phyloP scores from a whole-genome alignment of 2,329 filamentous ascomycete species.

The Colletotrichum simmondsii region DNA sequence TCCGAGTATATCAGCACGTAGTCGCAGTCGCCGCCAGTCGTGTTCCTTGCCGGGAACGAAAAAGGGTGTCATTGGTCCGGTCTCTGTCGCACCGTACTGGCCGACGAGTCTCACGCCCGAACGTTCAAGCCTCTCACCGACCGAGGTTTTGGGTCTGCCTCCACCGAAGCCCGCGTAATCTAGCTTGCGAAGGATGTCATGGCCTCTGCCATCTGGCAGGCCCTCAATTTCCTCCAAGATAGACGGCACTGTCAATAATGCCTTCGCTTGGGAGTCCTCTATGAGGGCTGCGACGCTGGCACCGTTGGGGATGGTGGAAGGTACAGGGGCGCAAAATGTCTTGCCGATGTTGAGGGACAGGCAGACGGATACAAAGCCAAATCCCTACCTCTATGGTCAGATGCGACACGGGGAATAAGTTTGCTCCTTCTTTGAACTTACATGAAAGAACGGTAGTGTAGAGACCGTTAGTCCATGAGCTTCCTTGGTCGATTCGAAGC shows the following conservation, averaged over 20 bases:
- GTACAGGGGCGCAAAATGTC: constrained; percentile 37
- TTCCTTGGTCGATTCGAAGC: constrained; percentile 37
- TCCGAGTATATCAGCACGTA: constrained; percentile 42
- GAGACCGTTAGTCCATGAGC: constrained; percentile 42
- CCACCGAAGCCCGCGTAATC: constrained; percentile 47
- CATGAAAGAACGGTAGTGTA: constrained; percentile 48
- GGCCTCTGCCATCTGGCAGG: constrained; percentile 10
- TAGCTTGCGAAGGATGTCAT: constrained; percentile 27
- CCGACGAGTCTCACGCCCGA: constrained; percentile 44
- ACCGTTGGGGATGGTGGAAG: constrained; percentile 41
- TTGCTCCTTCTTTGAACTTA: no score
- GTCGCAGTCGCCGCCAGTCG: constrained; percentile 44
- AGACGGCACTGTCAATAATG: constrained; percentile 47
- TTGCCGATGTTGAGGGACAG: constrained; percentile 44
- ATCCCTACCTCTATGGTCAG: constrained; percentile 26
- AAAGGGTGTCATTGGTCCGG: constrained; percentile 45
- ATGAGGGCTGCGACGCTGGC: constrained; percentile 40
- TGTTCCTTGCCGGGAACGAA: constrained; percentile 44
- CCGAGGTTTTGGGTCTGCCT: constrained; percentile 41
- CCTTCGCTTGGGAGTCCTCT: constrained; percentile 35
- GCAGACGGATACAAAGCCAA: constrained; percentile 45
- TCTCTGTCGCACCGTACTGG: constrained; percentile 49
- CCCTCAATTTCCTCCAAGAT: constrained; percentile 46
- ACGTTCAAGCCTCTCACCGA: constrained; percentile 38
- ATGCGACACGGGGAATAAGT: no score